phyloP scores from a whole-genome alignment of 768 basidiomycete genomes.

The Suillus luteus region DNA sequence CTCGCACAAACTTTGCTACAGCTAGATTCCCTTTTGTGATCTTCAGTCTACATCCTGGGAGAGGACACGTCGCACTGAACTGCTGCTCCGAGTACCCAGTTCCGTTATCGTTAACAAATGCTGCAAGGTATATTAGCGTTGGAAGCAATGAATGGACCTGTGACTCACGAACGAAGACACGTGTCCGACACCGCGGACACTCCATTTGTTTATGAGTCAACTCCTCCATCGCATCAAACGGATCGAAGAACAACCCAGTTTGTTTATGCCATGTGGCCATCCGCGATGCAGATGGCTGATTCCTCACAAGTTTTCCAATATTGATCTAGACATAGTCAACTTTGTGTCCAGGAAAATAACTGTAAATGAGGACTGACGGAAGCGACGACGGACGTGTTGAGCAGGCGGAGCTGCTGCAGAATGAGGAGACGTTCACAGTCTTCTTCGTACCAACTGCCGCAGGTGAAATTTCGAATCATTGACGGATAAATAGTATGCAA shows the following conservation, averaged over 20 bases:
- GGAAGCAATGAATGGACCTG: neutral
- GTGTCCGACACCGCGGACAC: conserved; percentile 39
- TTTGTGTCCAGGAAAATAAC: neutral
- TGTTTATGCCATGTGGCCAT: conserved; percentile 24
- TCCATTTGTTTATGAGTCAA: conserved; percentile 29
- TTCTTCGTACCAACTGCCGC: conserved; percentile 33
- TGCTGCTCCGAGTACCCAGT: conserved; percentile 50
- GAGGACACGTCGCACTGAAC: conserved; percentile 41
- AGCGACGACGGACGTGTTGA: conserved; percentile 31
- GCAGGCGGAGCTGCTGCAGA: conserved; percentile 27
- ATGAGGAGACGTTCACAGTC: conserved; percentile 34
- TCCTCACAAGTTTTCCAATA: conserved; percentile 20
- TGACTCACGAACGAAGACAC: conserved; percentile 35
- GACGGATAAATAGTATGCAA: neutral
- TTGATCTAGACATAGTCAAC: conserved; percentile 24
- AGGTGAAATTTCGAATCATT: conserved; percentile 8
- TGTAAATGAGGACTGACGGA: conserved; percentile 24
- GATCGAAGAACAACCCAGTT: conserved; percentile 35
- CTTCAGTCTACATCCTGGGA: conserved; percentile 38
- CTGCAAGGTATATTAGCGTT: conserved; percentile 26
- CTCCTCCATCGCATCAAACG: conserved; percentile 35
- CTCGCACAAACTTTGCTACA: conserved; percentile 43
- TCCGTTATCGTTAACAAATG: conserved; percentile 40
- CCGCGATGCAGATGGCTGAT: conserved; percentile 21
- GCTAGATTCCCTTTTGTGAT: conserved; percentile 47